Conservation (phyloP, 1,139 yeast genomes). For the Saccharomyces hybrid region DNA sequence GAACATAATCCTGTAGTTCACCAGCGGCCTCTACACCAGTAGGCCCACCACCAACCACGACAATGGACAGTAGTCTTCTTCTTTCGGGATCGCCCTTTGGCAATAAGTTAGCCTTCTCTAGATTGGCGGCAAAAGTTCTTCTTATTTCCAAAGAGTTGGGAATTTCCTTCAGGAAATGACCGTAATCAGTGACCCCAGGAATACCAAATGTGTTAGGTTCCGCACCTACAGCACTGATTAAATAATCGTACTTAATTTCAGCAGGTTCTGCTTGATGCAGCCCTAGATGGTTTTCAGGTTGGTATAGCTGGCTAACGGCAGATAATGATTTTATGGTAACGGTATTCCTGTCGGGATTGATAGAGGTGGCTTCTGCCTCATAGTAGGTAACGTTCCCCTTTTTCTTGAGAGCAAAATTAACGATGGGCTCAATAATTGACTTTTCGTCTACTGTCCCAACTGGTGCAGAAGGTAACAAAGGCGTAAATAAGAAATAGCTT, state of each 20-base stretch:
- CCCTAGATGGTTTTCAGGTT: slow-evolving; percentile 26
- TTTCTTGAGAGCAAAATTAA: slow-evolving; percentile 66
- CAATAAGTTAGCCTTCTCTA: slow-evolving; percentile 67
- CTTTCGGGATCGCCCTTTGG: slow-evolving; percentile 72
- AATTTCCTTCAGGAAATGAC: slow-evolving; percentile 78
- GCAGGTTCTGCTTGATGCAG: slow-evolving; percentile 33
- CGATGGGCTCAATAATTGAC: slow-evolving; percentile 83
- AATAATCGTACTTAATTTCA: slow-evolving; percentile 53
- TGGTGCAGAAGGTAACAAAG: slow-evolving; percentile 86
- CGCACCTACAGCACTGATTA: slow-evolving; percentile 80
- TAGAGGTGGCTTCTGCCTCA: slow-evolving; percentile 86
- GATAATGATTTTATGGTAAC: slow-evolving; percentile 46
- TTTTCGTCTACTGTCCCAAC: slow-evolving; percentile 92
- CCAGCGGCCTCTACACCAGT: slow-evolving; percentile 90
- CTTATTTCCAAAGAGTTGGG: slow-evolving; percentile 75
- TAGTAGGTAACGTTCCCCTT: slow-evolving; percentile 79
- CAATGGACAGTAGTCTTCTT: slow-evolving; percentile 63
- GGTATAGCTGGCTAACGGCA: slow-evolving; percentile 32
- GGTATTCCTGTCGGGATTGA: slow-evolving; percentile 64
- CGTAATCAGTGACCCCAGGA: slow-evolving; percentile 72
- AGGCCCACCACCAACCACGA: slow-evolving; percentile 90
- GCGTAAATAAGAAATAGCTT: slow-evolving; percentile 90
- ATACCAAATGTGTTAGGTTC: slow-evolving; percentile 77
- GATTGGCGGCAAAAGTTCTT: slow-evolving; percentile 62
- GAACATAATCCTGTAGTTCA: slow-evolving; percentile 87